Evolutionary conservation across 2,329 filamentous ascomycete genomes (phyloP), one percentile per base, ranked within the genome.

Genomic region (Xenoacremonium recifei): DNA sequence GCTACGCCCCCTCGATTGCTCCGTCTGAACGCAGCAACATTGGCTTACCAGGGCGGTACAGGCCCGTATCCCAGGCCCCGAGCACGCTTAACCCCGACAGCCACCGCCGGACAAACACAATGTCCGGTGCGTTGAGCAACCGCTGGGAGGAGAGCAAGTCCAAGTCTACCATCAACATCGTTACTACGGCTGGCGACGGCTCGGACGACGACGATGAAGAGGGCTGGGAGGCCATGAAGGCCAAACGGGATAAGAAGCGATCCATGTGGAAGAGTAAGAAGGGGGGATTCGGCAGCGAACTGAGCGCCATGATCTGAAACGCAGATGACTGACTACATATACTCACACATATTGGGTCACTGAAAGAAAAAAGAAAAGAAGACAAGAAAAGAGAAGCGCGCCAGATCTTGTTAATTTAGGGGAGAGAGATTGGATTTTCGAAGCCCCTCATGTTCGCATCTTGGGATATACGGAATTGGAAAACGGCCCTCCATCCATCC

Each of bases 11-110:
- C 1, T 97, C 92, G 1, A 95, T 99, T 53, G 92, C 93, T 3
- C 93, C 93, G 1, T 96, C 89, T 5, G 93, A 97, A 69, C 85
- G 93, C 47, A 97, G 91, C 73, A 97, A 95, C 63, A 73, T 96
- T 47, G 93, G 93, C 13, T 77, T 95, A 39, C 90, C 93, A 7
- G 85, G 89, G 21, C 83, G 93, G 33, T 99, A 99, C 68, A 81
- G 93, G 34, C 90, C 93, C 2, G 92, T 97, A 1, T 90, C 88
- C 0, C 84, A 85, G 31, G 71, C 76, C 40, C 73, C 71, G 6
- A 55, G 54, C 7, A 50, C 54, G 1, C 55, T 42, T 57, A 66
- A 33, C 50, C 59, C 48, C 16, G 50, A 53, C 37, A 52, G 40
- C 45, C 62, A 62, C 49, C 55, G 64, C 54, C 50, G 62, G 57